phyloP scores from a whole-genome alignment of 2,329 filamentous ascomycete genomes.

The Aspergillus sp. region DNA sequence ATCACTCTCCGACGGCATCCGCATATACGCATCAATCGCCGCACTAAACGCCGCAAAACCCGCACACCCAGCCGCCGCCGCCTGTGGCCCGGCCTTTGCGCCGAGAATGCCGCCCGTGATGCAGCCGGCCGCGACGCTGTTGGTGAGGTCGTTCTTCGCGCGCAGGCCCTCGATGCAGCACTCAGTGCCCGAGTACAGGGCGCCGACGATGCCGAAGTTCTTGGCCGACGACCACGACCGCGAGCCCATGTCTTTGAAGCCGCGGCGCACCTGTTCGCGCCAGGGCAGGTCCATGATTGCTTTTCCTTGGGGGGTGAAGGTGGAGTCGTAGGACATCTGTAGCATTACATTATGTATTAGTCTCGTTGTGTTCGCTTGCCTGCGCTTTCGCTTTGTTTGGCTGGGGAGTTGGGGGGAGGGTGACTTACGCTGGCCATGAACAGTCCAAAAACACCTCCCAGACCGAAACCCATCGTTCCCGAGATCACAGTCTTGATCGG shows the following conservation, averaged over 20 bases:
- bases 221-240: slow-evolving; percentile 81
- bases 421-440: slow-evolving; percentile 91
- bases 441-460: slow-evolving; percentile 90
- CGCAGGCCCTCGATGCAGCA: slow-evolving; percentile 88
- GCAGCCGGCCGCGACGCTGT: slow-evolving; percentile 85
- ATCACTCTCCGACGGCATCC: slow-evolving; percentile 58
- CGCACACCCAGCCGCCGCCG: slow-evolving; percentile 79
- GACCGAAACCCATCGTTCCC: slow-evolving; percentile 88
- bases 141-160: slow-evolving; percentile 89
- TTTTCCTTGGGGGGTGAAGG: slow-evolving; percentile 62
- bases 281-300: slow-evolving; percentile 68
- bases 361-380: background rate
- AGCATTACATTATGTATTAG: background rate
- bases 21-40: slow-evolving; percentile 90
- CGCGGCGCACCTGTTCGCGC: slow-evolving; percentile 76
- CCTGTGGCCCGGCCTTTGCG: slow-evolving; percentile 83
- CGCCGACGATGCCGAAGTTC: slow-evolving; percentile 93
- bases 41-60: slow-evolving; percentile 92
- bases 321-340: slow-evolving; percentile 99
- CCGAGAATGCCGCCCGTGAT: slow-evolving; percentile 87
- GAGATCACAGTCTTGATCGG: slow-evolving; percentile 84
- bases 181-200: slow-evolving; percentile 87
- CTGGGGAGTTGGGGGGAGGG: background rate
- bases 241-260: slow-evolving; percentile 92
- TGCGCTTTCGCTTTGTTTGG: no score